Evolutionary conservation across 2,329 filamentous ascomycete species (phyloP).

Genomic region (Apiospora koreana): DNA sequence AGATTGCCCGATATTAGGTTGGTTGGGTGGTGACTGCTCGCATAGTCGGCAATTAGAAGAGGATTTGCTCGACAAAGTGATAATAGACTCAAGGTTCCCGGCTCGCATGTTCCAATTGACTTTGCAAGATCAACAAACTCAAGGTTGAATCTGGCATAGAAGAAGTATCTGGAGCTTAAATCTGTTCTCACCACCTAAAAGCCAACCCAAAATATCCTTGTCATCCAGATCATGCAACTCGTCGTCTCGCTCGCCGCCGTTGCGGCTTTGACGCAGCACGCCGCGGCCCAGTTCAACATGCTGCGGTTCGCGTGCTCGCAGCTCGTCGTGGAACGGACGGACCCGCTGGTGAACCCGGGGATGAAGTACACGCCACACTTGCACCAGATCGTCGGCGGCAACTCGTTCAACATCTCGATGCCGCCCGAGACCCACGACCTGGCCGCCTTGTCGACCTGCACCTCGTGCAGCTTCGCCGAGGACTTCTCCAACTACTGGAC

Average conservation of each 20-base stretch:
- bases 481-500: slow-evolving; percentile 51
- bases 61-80: not conserved
- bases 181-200: not conserved
- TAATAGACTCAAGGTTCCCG: not conserved
- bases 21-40: not conserved
- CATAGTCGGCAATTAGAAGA: not conserved
- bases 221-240: not conserved
- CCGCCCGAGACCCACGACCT: slow-evolving; percentile 38
- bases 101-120: not conserved
- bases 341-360: slow-evolving; percentile 48
- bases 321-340: slow-evolving; percentile 47
- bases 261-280: slow-evolving; percentile 32
- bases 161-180: not conserved
- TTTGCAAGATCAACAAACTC: not conserved
- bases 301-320: slow-evolving; percentile 50
- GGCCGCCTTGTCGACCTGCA: slow-evolving; percentile 39
- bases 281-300: slow-evolving; percentile 40
- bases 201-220: not conserved
- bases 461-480: slow-evolving; percentile 44
- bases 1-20: slow-evolving; percentile 7
- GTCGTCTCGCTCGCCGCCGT: slow-evolving; percentile 28
- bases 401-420: slow-evolving; percentile 47
- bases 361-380: slow-evolving; percentile 46
- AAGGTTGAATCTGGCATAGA: not conserved
- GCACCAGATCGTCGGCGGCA: slow-evolving; percentile 49